phyloP scores from a whole-genome alignment of 1,284 basidiomycete species.

The Leccinum holopus region DNA sequence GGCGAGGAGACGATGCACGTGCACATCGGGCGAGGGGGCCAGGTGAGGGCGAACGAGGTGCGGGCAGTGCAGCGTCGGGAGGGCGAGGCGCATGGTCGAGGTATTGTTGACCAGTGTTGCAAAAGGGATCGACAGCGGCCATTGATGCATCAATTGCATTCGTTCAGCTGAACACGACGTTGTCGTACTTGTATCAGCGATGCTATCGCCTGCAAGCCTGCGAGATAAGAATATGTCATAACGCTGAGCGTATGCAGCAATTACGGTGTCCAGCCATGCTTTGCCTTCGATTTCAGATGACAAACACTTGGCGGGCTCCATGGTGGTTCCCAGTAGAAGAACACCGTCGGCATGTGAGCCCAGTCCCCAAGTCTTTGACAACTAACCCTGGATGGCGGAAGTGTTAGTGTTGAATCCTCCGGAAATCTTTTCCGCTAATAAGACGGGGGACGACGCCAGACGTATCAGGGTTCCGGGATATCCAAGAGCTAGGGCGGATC shows the following conservation, averaged over 20 bases:
- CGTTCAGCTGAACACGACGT: too few relatives aligned
- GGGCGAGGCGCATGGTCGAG: too few relatives aligned
- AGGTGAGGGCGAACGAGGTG: too few relatives aligned
- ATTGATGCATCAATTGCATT: too few relatives aligned
- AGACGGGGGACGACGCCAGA: conserved; percentile 89
- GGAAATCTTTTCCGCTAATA: conserved; percentile 92
- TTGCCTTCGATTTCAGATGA: conserved; percentile 92
- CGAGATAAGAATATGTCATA: conserved; percentile 78
- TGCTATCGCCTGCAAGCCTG: background rate
- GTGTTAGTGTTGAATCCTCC: conserved; percentile 97
- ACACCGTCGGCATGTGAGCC: conserved; percentile 89
- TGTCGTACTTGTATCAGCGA: too few relatives aligned
- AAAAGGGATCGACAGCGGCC: too few relatives aligned
- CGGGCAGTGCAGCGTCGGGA: too few relatives aligned
- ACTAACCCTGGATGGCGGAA: conserved; percentile 85
- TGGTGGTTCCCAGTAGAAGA: conserved; percentile 87
- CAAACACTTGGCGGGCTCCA: conserved; percentile 94
- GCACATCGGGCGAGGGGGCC: too few relatives aligned
- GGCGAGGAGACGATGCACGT: too few relatives aligned
- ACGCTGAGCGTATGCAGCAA: conserved; percentile 83
- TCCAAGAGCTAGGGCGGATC: conserved; percentile 78
- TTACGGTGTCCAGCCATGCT: conserved; percentile 88
- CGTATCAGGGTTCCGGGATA: conserved; percentile 91
- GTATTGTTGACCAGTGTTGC: too few relatives aligned
- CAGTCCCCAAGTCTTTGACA: conserved; percentile 92